A percentile compares a stretch with the other conserved stretches of the same genome.
These are phyloP conservation scores for Panaeolus papilionaceus DNA, from an alignment of 768 basidiomycete species.

Conservation along the genomic window DNA sequence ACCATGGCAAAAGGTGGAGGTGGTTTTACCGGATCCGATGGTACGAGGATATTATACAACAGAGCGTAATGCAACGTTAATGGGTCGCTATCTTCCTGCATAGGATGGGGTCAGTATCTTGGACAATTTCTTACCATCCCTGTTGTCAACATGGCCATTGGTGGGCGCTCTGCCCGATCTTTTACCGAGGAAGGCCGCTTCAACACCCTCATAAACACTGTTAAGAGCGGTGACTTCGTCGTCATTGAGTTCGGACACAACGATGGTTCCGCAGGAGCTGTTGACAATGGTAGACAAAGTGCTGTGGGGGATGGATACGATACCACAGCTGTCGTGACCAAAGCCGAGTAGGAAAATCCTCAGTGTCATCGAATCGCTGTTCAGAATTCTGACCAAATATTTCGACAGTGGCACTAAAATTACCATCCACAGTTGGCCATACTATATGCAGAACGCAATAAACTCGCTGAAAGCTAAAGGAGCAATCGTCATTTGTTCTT, in stretches of 20 bases:
- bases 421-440: constrained; percentile 52
- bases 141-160: constrained; percentile 53
- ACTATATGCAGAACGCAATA: constrained; percentile 51
- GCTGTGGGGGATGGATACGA: constrained; percentile 47
- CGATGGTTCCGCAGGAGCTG: constrained; percentile 2
- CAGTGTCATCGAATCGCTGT: neutral
- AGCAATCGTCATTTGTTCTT: constrained; percentile 52
- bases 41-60: neutral
- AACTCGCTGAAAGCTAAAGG: constrained; percentile 51
- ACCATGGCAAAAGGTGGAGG: constrained; percentile 51
- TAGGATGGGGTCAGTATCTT: constrained; percentile 55
- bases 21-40: constrained; percentile 40
- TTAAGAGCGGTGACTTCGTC: constrained; percentile 14
- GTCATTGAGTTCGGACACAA: constrained; percentile 16
- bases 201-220: constrained; percentile 43
- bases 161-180: constrained; percentile 51
- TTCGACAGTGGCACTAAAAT: constrained; percentile 40
- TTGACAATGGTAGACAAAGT: constrained; percentile 34
- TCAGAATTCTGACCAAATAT: neutral
- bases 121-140: constrained; percentile 47
- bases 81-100: no score
- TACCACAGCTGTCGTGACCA: constrained; percentile 21
- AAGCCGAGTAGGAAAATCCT: neutral
- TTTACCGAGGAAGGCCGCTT: constrained; percentile 57
- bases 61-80: neutral